A percentile compares a stretch with the other conserved stretches of the same genome.
Conservation (phyloP, 2,329 filamentous ascomycete genomes). For the Colletotrichum tamarilloi region DNA sequence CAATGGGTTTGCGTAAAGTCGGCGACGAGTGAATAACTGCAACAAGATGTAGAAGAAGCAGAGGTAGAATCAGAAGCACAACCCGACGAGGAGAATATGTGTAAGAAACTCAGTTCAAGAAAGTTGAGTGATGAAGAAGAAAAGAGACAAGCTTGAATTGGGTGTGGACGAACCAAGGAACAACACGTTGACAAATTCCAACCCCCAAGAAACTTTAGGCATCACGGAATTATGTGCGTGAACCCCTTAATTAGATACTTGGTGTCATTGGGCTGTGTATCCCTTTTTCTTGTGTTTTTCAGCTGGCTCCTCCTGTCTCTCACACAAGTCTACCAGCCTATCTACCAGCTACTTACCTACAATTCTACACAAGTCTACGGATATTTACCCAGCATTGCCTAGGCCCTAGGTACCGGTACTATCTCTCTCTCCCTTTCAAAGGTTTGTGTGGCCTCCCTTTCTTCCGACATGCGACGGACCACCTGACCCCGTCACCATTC, state of each 20-base stretch:
- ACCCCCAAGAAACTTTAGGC: not conserved
- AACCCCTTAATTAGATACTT: not conserved
- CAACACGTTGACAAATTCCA: not conserved
- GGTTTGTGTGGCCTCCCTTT: not conserved
- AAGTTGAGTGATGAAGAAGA: not conserved
- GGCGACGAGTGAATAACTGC: not conserved
- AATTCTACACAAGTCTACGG: too few species aligned
- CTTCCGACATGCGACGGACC: slow-evolving; percentile 3
- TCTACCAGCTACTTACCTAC: too few species aligned
- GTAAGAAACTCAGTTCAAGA: not conserved
- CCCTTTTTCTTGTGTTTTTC: too few species aligned
- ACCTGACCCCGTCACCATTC: slow-evolving; percentile 16
- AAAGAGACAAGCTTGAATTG: too few species aligned
- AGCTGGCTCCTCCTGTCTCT: too few species aligned
- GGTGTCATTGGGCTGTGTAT: not conserved
- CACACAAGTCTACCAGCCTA: not conserved
- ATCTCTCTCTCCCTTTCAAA: not conserved
- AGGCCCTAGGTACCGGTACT: too few species aligned
- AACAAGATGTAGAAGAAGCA: not conserved
- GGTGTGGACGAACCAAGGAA: not conserved
- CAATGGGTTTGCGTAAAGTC: not conserved
- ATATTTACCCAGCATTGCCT: too few species aligned
- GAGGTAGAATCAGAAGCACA: too few species aligned
- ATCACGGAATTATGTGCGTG: not conserved
- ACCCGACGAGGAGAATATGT: not conserved